A percentile compares a stretch with the other conserved stretches of the same genome.
Evolutionary conservation across 768 basidiomycete genomes (phyloP).

Genomic region (Lentinula detonsa): DNA sequence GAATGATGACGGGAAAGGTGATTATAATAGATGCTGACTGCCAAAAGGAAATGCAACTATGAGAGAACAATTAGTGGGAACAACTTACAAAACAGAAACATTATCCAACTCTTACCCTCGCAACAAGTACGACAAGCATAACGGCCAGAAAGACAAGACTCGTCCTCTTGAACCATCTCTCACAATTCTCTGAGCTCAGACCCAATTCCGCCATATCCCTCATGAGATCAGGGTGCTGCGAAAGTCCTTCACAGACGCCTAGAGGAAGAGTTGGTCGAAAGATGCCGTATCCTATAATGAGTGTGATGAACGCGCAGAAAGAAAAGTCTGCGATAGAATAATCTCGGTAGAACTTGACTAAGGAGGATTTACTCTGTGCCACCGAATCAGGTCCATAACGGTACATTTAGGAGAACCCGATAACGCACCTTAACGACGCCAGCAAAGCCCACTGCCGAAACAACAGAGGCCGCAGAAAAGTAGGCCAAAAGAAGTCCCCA

Average conservation of each 20-base stretch:
- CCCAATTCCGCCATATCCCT: conserved; percentile 66
- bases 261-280: conserved; percentile 51
- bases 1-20: conserved; percentile 41
- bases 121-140: conserved; percentile 55
- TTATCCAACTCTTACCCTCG: conserved; percentile 47
- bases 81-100: background rate
- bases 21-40: conserved; percentile 61
- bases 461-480: conserved; percentile 57
- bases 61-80: background rate
- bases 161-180: conserved; percentile 68
- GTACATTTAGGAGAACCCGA: conserved; percentile 2
- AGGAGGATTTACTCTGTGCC: conserved; percentile 50
- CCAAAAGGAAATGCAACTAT: conserved; percentile 73
- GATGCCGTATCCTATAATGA: conserved; percentile 51
- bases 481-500: conserved; percentile 64
- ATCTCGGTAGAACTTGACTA: conserved; percentile 77
- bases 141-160: conserved; percentile 52
- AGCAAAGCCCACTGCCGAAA: conserved; percentile 58
- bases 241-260: conserved; percentile 67
- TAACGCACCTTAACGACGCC: conserved; percentile 62
- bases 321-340: conserved; percentile 76
- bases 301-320: conserved; percentile 56
- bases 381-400: conserved; percentile 1
- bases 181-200: conserved; percentile 74
- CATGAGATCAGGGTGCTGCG: conserved; percentile 70